Percentiles rank a stretch among this genome's conserved stretches.
Conservation (phyloP, 176 grass and related monocot species). For the Pontederia paniculata region DNA sequence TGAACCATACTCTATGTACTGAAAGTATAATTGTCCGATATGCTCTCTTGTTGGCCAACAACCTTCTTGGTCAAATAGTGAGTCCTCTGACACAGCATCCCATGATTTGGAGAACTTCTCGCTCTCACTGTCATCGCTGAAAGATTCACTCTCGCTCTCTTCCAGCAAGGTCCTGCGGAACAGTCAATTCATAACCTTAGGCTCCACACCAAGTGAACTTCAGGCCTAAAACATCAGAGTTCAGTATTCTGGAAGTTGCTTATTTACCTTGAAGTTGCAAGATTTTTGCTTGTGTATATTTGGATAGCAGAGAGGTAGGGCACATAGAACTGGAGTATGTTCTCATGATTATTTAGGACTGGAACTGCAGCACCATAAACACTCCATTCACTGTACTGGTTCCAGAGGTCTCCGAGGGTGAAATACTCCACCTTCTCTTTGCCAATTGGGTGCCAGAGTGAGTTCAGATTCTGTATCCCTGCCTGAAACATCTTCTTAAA, state of each 20-base stretch:
- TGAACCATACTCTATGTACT: constrained; percentile 44
- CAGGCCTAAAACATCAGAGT: too few relatives aligned
- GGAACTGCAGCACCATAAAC: constrained; percentile 8
- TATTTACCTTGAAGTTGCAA: not conserved
- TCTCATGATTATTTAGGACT: not conserved
- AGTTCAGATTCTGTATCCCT: not conserved
- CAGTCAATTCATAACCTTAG: not conserved
- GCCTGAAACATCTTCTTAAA: not conserved
- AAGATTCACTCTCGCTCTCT: constrained; percentile 61
- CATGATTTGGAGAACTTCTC: constrained; percentile 41
- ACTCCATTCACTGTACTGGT: constrained; percentile 15
- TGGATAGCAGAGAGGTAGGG: constrained; percentile 8
- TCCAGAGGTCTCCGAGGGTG: constrained; percentile 5
- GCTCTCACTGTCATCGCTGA: constrained; percentile 43
- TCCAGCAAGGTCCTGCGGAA: constrained; percentile 6
- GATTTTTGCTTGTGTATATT: constrained; percentile 1
- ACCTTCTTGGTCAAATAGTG: constrained; percentile 9
- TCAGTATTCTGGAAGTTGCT: not conserved
- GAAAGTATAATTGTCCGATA: constrained; percentile 32
- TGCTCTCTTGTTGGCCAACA: constrained; percentile 19
- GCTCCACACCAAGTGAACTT: too few relatives aligned
- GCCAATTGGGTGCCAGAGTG: not conserved
- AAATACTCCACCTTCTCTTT: constrained; percentile 9
- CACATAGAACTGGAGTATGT: constrained; percentile 8
- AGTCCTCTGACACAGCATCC: constrained; percentile 42